phyloP scores from a whole-genome alignment of 805 yeast genomes.

The Ogataea parapolymorpha region DNA sequence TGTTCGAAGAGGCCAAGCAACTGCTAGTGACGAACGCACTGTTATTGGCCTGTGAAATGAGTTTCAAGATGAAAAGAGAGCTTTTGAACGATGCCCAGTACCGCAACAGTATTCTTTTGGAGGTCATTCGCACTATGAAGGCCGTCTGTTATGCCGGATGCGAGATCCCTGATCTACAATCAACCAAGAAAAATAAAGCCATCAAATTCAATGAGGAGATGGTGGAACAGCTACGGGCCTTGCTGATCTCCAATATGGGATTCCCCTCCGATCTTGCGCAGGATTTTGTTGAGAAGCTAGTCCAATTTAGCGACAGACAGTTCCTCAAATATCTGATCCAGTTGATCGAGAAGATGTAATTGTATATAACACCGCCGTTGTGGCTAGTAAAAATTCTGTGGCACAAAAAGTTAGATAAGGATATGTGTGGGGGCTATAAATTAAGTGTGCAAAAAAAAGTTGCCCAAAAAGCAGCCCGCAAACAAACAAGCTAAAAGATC shows the following conservation, averaged over 20 bases:
- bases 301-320: slow-evolving; percentile 52
- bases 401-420: slow-evolving; percentile 6
- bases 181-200: slow-evolving; percentile 23
- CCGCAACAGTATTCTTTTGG: slow-evolving; percentile 64
- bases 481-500: slow-evolving; percentile 1
- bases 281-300: slow-evolving; percentile 60
- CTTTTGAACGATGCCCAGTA: slow-evolving; percentile 77
- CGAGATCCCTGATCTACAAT: slow-evolving; percentile 28
- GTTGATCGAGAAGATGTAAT: slow-evolving; percentile 30
- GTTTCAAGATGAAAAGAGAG: slow-evolving; percentile 66
- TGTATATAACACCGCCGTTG: slow-evolving; percentile 3
- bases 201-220: slow-evolving; percentile 28
- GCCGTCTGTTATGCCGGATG: slow-evolving; percentile 45
- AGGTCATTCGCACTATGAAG: slow-evolving; percentile 66
- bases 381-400: slow-evolving; percentile 1
- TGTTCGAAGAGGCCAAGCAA: slow-evolving; percentile 64
- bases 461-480: slow-evolving; percentile 12
- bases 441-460: slow-evolving; percentile 6
- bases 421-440: slow-evolving; percentile 10
- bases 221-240: slow-evolving; percentile 28
- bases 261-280: slow-evolving; percentile 57
- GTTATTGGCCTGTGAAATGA: slow-evolving; percentile 69
- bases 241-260: slow-evolving; percentile 53
- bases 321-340: slow-evolving; percentile 68
- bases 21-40: slow-evolving; percentile 66